Evolutionary conservation across 1,139 yeast genomes (phyloP).

Genomic region (Yamadazyma taylorii): DNA sequence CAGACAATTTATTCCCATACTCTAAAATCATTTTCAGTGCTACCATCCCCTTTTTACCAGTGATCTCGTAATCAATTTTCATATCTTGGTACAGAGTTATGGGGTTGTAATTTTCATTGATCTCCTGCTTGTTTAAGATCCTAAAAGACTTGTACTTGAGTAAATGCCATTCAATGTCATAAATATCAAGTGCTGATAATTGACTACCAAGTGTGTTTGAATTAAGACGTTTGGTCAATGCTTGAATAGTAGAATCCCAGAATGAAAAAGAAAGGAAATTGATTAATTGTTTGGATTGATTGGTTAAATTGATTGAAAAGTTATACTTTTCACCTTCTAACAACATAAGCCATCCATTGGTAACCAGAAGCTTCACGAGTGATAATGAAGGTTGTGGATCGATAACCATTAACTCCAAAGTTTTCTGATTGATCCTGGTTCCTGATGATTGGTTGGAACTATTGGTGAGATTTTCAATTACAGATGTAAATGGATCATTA

Average conservation of each 20-base stretch:
- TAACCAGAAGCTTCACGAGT: constrained; percentile 52
- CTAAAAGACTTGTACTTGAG: constrained; percentile 58
- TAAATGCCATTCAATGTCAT: constrained; percentile 74
- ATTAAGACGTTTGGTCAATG: constrained; percentile 44
- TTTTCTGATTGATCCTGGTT: constrained; percentile 20
- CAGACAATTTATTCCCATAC: constrained; percentile 51
- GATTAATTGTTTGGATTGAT: constrained; percentile 55
- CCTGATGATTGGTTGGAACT: constrained; percentile 15
- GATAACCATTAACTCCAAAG: constrained; percentile 42
- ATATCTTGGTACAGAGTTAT: constrained; percentile 34
- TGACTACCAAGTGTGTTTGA: constrained; percentile 24
- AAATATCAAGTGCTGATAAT: constrained; percentile 59
- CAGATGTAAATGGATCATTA: constrained; percentile 15
- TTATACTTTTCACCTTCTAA: constrained; percentile 69
- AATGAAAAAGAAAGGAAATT: constrained; percentile 62
- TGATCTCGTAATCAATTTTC: constrained; percentile 55
- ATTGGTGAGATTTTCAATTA: constrained; percentile 22
- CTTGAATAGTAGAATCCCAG: constrained; percentile 73
- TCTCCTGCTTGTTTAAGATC: constrained; percentile 40
- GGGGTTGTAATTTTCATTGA: constrained; percentile 32
- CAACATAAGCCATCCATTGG: constrained; percentile 73
- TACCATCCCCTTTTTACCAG: constrained; percentile 74
- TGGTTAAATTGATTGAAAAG: constrained; percentile 54
- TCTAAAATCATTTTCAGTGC: constrained; percentile 66
- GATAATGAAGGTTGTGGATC: constrained; percentile 68